These are phyloP conservation scores for Debaryomycetaceae sp. DNA, from an alignment of 1,139 yeast species.

Conservation along the genomic window DNA sequence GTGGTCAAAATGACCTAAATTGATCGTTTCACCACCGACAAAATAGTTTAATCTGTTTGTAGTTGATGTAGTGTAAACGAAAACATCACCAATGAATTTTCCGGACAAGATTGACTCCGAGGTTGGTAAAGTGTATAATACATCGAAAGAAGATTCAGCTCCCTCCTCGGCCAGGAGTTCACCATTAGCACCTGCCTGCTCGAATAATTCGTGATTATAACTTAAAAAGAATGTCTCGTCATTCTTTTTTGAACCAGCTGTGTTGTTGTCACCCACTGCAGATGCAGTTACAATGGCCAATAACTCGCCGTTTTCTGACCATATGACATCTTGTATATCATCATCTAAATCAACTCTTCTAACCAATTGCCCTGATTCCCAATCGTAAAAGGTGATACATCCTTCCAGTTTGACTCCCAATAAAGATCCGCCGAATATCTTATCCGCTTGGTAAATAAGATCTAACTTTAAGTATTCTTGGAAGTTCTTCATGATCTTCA, in stretches of 20 bases:
- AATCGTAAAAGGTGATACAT: conserved; percentile 83
- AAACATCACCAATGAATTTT: conserved; percentile 96
- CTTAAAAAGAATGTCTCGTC: conserved; percentile 80
- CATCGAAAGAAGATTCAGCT: conserved; percentile 81
- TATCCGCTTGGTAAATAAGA: conserved; percentile 71
- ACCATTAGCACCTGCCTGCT: conserved; percentile 58
- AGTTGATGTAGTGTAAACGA: conserved; percentile 75
- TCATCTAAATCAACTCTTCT: conserved; percentile 75
- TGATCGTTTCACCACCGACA: conserved; percentile 91
- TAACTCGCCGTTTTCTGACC: conserved; percentile 94
- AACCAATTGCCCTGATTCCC: conserved; percentile 84
- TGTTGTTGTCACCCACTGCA: conserved; percentile 17
- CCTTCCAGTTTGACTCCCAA: conserved; percentile 81
- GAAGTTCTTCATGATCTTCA: conserved; percentile 78
- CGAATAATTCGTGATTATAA: conserved; percentile 65
- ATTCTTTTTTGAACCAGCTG: conserved; percentile 24
- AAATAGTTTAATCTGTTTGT: conserved; percentile 88
- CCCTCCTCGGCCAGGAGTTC: conserved; percentile 78
- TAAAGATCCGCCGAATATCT: conserved; percentile 81
- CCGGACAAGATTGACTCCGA: conserved; percentile 80
- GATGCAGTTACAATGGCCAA: conserved; percentile 68
- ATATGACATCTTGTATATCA: conserved; percentile 73
- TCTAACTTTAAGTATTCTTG: conserved; percentile 70
- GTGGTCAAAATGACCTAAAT: conserved; percentile 90
- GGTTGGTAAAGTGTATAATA: conserved; percentile 68